Conservation (phyloP, 352 stramenopile genomes). For the Stramenopiles sp. region DNA sequence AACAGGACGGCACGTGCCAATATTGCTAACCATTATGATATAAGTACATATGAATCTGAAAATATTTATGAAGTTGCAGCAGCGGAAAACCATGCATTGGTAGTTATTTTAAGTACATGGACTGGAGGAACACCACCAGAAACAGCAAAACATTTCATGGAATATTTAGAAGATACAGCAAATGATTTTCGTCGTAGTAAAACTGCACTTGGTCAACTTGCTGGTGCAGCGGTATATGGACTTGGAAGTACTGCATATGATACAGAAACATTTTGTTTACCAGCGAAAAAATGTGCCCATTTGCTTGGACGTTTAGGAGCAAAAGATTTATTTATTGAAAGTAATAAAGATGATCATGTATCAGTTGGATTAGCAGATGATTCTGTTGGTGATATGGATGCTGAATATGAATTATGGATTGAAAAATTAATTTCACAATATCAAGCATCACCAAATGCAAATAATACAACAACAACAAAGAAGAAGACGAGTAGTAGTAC, state of each 20-base stretch:
- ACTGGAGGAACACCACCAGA: slow-evolving; percentile 44
- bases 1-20: neutral
- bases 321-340: slow-evolving; percentile 25
- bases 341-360: neutral
- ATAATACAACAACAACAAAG: neutral
- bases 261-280: slow-evolving; percentile 44
- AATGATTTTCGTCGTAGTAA: slow-evolving; percentile 63
- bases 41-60: slow-evolving; percentile 4
- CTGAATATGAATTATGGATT: slow-evolving; percentile 51
- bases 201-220: slow-evolving; percentile 35
- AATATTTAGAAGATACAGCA: slow-evolving; percentile 59
- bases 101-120: slow-evolving; percentile 59
- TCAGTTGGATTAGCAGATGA: slow-evolving; percentile 44
- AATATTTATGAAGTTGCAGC: slow-evolving; percentile 42
- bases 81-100: slow-evolving; percentile 56
- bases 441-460: neutral
- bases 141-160: slow-evolving; percentile 46
- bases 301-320: slow-evolving; percentile 40
- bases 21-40: neutral
- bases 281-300: slow-evolving; percentile 42
- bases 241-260: slow-evolving; percentile 63
- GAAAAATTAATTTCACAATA: slow-evolving; percentile 33
- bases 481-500: too few relatives aligned
- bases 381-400: slow-evolving; percentile 43
- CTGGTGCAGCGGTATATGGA: slow-evolving; percentile 50